Evolutionary conservation across 306 rosid genomes (phyloP), one percentile per base, ranked within the genome.

Genomic region (Lathyrus aphaca): DNA sequence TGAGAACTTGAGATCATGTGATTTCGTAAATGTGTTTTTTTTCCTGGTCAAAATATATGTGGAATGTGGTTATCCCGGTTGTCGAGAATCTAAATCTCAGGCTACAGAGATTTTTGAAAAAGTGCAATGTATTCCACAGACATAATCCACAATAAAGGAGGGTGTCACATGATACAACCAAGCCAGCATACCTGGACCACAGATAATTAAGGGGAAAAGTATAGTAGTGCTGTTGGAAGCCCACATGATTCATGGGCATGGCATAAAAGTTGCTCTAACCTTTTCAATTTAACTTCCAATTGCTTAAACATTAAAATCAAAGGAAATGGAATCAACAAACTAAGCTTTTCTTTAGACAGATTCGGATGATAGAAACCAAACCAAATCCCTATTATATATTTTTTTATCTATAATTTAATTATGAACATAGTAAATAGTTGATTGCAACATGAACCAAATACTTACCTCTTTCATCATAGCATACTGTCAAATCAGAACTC

Each of bases 381-480:
- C 29, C 8, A 37, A 44, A 61, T 32, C 16, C 16, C 21, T 35
- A 53, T 30, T 9, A 29, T 69, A 71, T 35, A 8, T 12, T 12
- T 42, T 55, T 65, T 32, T 35, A 15, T 38, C 12, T 61, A 38
- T 10, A 37, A 10, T 49, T 64, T 55, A 48, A 37, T 65, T 55
- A 10, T 2, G 10, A 37, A 50, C 30, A 48, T 37, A 18, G 16
- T 58, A 50, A 66, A 62, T 27, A 53, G 50, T n/a, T 30, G 49
- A 70, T 71, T 56, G 67, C 72, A 60, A 50, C 58, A 38, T 55
- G 75, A 60, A 57, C 64, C 55, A 45, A 46, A 57, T 68, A 91
- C 96, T 67, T 70, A 95, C 99, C 99, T 83, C 97, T 95, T 84
- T 95, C 99, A 46, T 95, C 99, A 64, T 91, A 95, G 84, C 97